Percentiles rank a stretch among this genome's conserved stretches.
Conservation (phyloP, 2,329 filamentous ascomycete species). For the Neospermospora avenae region DNA sequence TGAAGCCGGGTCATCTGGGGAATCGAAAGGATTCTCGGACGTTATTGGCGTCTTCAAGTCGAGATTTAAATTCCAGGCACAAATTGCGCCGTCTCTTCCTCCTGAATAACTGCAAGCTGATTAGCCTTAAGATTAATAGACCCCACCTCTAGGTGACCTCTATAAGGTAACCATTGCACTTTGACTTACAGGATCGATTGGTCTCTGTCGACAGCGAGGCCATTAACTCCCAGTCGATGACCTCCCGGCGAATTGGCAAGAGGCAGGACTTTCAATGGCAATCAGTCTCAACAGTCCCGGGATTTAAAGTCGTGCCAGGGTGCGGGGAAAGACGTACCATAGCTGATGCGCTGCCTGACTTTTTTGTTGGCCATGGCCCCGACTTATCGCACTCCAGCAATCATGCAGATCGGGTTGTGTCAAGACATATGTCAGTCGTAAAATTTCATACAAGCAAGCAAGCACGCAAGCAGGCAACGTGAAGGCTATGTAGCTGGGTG, state of each 20-base stretch:
- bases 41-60: slow-evolving; percentile 47
- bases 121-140: slow-evolving; percentile 15
- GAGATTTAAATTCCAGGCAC: slow-evolving; percentile 87
- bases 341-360: slow-evolving; percentile 67
- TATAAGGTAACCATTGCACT: slow-evolving; percentile 1
- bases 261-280: slow-evolving; percentile 56
- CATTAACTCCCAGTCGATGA: slow-evolving; percentile 92
- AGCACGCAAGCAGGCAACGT: slow-evolving; percentile 14
- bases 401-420: slow-evolving; percentile 16
- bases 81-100: slow-evolving; percentile 91
- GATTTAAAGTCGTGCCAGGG: not conserved
- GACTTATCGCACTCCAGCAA: slow-evolving; percentile 14
- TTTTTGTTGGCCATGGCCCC: slow-evolving; percentile 61
- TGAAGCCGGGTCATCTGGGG: slow-evolving; percentile 30
- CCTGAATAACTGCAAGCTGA: slow-evolving; percentile 77
- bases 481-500: not conserved
- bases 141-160: slow-evolving; percentile 7
- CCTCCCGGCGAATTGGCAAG: slow-evolving; percentile 74
- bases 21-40: slow-evolving; percentile 32
- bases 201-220: slow-evolving; percentile 79
- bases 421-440: slow-evolving; percentile 13
- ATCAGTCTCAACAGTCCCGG: slow-evolving; percentile 10
- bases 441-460: slow-evolving; percentile 14
- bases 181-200: slow-evolving; percentile 74
- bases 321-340: slow-evolving; percentile 48